Conservation (phyloP, 2,329 filamentous ascomycete species). For the Sporothrix brunneoviolacea region DNA sequence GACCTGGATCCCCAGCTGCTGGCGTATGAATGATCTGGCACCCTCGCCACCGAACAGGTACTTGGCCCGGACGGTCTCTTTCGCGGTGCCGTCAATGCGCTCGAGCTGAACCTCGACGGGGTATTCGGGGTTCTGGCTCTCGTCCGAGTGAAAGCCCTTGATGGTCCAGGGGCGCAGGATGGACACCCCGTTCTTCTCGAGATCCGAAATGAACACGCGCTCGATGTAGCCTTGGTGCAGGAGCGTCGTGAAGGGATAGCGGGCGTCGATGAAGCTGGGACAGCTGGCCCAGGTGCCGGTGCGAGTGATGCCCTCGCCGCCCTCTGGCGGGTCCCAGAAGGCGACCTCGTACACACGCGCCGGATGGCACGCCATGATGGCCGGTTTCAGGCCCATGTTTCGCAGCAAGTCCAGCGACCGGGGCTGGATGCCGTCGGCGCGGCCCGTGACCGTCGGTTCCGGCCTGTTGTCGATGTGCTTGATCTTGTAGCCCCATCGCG, state of each 20-base stretch:
- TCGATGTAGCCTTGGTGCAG: constrained; percentile 68
- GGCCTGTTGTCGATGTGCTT: constrained; percentile 90
- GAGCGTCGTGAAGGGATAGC: constrained; percentile 64
- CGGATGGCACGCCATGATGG: constrained; percentile 80
- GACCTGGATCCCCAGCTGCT: constrained; percentile 62
- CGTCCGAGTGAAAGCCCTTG: constrained; percentile 52
- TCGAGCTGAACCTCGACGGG: constrained; percentile 74
- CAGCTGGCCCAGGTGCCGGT: constrained; percentile 80
- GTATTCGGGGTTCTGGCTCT: constrained; percentile 48
- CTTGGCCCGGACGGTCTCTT: constrained; percentile 62
- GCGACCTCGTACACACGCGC: constrained; percentile 77
- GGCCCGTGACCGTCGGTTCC: constrained; percentile 76
- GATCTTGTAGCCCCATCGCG: constrained; percentile 89
- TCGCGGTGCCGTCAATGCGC: constrained; percentile 64
- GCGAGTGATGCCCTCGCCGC: constrained; percentile 51
- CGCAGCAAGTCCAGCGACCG: constrained; percentile 78
- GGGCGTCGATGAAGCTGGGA: constrained; percentile 70
- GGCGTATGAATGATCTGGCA: constrained; percentile 58
- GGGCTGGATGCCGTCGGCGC: constrained; percentile 87
- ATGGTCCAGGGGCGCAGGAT: constrained; percentile 62
- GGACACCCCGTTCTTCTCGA: constrained; percentile 53
- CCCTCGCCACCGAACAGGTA: constrained; percentile 69
- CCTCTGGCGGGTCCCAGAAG: constrained; percentile 61
- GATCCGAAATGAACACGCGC: constrained; percentile 59
- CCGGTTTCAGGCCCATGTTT: constrained; percentile 83